A percentile compares a stretch with the other conserved stretches of the same genome.
These are phyloP conservation scores for Calonectria pseudoturangicola DNA, from an alignment of 2,329 filamentous ascomycete genomes.

Conservation along the genomic window DNA sequence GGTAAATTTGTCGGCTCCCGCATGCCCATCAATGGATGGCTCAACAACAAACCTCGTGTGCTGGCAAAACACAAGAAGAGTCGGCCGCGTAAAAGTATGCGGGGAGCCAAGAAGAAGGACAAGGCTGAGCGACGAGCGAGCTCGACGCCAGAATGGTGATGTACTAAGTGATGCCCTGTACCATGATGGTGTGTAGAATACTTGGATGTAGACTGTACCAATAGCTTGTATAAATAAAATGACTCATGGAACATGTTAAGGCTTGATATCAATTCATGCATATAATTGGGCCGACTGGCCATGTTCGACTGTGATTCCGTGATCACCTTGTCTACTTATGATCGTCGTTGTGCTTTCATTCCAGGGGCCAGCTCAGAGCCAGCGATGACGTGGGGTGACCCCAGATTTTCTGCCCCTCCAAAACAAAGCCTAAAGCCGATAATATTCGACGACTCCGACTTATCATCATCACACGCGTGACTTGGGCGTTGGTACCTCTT, in stretches of 20 bases:
- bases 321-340: neutral
- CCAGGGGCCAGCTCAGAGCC: constrained; percentile 24
- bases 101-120: constrained; percentile 69
- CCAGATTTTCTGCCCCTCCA: constrained; percentile 47
- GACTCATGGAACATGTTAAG: constrained; percentile 15
- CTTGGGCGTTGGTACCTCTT: constrained; percentile 6
- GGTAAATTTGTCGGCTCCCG: constrained; percentile 85
- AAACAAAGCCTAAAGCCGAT: constrained; percentile 25
- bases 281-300: neutral
- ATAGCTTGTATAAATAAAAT: constrained; percentile 27
- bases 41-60: constrained; percentile 75
- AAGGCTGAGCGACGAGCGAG: constrained; percentile 56
- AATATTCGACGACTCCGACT: constrained; percentile 28
- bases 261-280: neutral
- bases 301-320: neutral
- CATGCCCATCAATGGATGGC: constrained; percentile 82
- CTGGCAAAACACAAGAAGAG: constrained; percentile 68
- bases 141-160: constrained; percentile 23
- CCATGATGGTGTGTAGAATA: constrained; percentile 13
- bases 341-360: constrained; percentile 26
- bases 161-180: constrained; percentile 18
- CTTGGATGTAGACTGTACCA: constrained; percentile 31
- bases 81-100: constrained; percentile 83
- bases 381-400: constrained; percentile 40
- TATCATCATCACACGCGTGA: constrained; percentile 36